These are phyloP conservation scores for Agrocybe chaxingu DNA, from an alignment of 768 basidiomycete species.

Conservation along the genomic window DNA sequence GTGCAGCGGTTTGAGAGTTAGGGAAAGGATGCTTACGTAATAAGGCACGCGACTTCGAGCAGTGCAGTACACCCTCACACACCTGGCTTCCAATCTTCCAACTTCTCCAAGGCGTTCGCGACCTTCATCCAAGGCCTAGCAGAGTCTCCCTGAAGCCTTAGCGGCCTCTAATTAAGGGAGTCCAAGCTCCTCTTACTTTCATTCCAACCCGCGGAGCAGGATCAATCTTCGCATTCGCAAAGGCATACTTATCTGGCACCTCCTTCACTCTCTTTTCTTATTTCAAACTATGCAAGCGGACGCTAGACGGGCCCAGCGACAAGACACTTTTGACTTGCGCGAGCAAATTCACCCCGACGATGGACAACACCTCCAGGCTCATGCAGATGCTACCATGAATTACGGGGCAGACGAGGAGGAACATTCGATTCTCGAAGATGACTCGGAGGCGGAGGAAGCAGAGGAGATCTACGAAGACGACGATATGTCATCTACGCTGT, in stretches of 20 bases:
- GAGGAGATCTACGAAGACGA: conserved; percentile 74
- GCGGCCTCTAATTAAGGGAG: no score
- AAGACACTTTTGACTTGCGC: conserved; percentile 73
- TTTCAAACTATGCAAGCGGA: conserved; percentile 22
- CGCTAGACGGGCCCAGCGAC: conserved; percentile 24
- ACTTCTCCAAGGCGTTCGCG: no score
- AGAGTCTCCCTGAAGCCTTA: no score
- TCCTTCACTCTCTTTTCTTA: conserved; percentile 7
- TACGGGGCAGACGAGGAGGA: conserved; percentile 60
- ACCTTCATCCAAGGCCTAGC: no score
- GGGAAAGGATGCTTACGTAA: no score
- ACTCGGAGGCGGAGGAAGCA: conserved; percentile 74
- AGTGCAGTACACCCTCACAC: no score
- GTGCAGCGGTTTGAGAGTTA: no score
- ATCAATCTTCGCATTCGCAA: no score
- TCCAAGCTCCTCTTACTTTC: no score
- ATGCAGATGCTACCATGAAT: conserved; percentile 44
- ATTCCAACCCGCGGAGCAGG: no score
- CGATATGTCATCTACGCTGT: conserved; percentile 77
- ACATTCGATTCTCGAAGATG: conserved; percentile 84
- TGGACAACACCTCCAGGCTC: conserved; percentile 32
- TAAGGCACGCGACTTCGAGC: no score
- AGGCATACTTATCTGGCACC: conserved; percentile 2
- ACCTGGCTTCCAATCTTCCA: no score
- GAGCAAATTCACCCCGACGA: conserved; percentile 58